These are phyloP conservation scores for Metschnikowia dekortorum DNA, from an alignment of 805 yeast species.

Conservation along the genomic window DNA sequence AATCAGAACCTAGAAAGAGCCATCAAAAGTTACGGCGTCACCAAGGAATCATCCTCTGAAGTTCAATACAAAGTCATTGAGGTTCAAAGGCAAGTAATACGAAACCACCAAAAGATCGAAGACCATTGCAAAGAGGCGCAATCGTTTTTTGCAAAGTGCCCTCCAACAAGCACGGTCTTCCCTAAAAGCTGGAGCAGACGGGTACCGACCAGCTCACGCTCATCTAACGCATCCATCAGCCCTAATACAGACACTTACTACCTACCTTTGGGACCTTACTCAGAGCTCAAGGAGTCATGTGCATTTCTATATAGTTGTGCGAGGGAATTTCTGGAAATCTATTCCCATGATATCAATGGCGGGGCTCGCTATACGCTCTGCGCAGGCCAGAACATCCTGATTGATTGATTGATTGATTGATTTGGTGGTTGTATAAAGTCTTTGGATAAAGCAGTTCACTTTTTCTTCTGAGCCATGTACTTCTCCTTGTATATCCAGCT, in stretches of 20 bases:
- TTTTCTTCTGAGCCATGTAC: slow-evolving; percentile 31
- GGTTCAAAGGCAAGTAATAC: slow-evolving; percentile 24
- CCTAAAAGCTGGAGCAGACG: slow-evolving; percentile 30
- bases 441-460: neutral
- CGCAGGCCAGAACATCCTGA: slow-evolving; percentile 5
- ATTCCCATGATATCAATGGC: slow-evolving; percentile 10
- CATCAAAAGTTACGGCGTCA: slow-evolving; percentile 19
- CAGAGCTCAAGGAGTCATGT: slow-evolving; percentile 30
- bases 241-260: slow-evolving; percentile 27
- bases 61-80: slow-evolving; percentile 22
- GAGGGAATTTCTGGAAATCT: slow-evolving; percentile 29
- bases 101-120: slow-evolving; percentile 20
- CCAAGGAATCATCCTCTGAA: slow-evolving; percentile 12
- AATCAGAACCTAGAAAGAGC: slow-evolving; percentile 23
- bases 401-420: neutral
- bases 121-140: slow-evolving; percentile 25
- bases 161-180: slow-evolving; percentile 26
- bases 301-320: slow-evolving; percentile 28
- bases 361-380: slow-evolving; percentile 13
- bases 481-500: slow-evolving; percentile 74
- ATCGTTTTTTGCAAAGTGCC: slow-evolving; percentile 21
- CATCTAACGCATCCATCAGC: slow-evolving; percentile 6
- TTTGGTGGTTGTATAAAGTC: neutral
- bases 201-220: slow-evolving; percentile 3
- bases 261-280: slow-evolving; percentile 35